Percentiles rank a stretch among this genome's conserved stretches.
Evolutionary conservation across 345 rosid species (phyloP).

Genomic region (Combretum micranthum): DNA sequence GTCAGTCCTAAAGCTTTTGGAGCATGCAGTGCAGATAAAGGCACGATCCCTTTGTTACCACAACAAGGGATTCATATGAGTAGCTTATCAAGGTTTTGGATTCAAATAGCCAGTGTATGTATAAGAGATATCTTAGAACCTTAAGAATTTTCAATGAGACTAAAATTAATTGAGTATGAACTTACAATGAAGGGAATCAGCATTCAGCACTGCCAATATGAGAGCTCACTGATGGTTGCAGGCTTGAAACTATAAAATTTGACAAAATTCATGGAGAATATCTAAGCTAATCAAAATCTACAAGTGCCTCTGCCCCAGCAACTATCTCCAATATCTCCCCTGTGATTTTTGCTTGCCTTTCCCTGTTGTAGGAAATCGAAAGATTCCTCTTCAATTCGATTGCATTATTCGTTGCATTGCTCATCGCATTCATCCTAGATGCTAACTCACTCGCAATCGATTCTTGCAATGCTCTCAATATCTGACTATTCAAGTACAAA

Average conservation of each 20-base stretch:
- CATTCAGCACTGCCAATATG: too few relatives aligned
- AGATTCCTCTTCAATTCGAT: constrained; percentile 65
- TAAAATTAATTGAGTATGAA: too few relatives aligned
- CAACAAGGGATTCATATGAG: too few relatives aligned
- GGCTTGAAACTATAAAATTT: not conserved
- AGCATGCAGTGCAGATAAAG: too few relatives aligned
- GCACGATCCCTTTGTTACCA: too few relatives aligned
- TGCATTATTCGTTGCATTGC: constrained; percentile 75
- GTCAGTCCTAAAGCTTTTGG: too few relatives aligned
- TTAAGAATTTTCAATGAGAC: too few relatives aligned
- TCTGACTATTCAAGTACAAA: constrained; percentile 77
- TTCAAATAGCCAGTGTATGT: too few relatives aligned
- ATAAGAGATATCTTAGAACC: too few relatives aligned
- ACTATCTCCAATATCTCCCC: constrained; percentile 73
- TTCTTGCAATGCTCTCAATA: constrained; percentile 81
- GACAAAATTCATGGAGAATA: not conserved
- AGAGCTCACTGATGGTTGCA: too few relatives aligned
- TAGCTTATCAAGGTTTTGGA: too few relatives aligned
- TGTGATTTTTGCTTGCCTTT: constrained; percentile 73
- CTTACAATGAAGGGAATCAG: too few relatives aligned
- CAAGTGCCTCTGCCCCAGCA: constrained; percentile 83
- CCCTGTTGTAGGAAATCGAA: constrained; percentile 46
- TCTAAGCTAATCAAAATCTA: constrained; percentile 10
- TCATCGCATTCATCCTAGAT: constrained; percentile 85
- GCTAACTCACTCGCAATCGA: constrained; percentile 82